Conservation (phyloP, 441 rosid species). For the Adansonia grandidieri region DNA sequence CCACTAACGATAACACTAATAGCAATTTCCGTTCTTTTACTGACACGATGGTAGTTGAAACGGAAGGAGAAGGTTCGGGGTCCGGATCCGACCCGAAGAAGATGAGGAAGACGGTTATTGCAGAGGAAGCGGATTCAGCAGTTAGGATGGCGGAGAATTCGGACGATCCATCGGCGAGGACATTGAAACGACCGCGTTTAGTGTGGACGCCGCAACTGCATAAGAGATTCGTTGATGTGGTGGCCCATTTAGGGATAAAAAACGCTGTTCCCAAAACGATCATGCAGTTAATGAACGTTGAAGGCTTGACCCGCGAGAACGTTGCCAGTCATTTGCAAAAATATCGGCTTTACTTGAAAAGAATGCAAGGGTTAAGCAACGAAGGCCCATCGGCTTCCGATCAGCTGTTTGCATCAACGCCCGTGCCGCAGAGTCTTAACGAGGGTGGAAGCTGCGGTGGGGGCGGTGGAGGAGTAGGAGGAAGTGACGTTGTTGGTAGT, state of each 20-base stretch:
- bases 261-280: slow-evolving; percentile 98
- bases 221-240: slow-evolving; percentile 96
- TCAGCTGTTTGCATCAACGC: slow-evolving; percentile 77
- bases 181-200: slow-evolving; percentile 74
- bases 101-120: slow-evolving; percentile 50
- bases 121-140: slow-evolving; percentile 65
- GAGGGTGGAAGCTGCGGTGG: slow-evolving; percentile 40
- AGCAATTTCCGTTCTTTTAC: slow-evolving; percentile 43
- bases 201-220: slow-evolving; percentile 99
- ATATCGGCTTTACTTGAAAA: slow-evolving; percentile 79
- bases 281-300: slow-evolving; percentile 99
- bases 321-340: slow-evolving; percentile 97
- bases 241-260: slow-evolving; percentile 78
- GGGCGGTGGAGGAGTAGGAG: slow-evolving; percentile 27
- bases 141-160: slow-evolving; percentile 46
- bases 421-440: slow-evolving; percentile 63
- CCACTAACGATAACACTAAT: slow-evolving; percentile 31
- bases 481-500: slow-evolving; percentile 8
- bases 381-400: slow-evolving; percentile 77
- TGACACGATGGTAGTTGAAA: slow-evolving; percentile 43
- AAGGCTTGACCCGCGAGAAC: slow-evolving; percentile 90
- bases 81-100: slow-evolving; percentile 62
- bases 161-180: slow-evolving; percentile 56
- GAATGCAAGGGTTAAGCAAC: slow-evolving; percentile 82
- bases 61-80: slow-evolving; percentile 45